Conservation (phyloP, 1,284 basidiomycete species). For the Apiotrichum laibachii region DNA sequence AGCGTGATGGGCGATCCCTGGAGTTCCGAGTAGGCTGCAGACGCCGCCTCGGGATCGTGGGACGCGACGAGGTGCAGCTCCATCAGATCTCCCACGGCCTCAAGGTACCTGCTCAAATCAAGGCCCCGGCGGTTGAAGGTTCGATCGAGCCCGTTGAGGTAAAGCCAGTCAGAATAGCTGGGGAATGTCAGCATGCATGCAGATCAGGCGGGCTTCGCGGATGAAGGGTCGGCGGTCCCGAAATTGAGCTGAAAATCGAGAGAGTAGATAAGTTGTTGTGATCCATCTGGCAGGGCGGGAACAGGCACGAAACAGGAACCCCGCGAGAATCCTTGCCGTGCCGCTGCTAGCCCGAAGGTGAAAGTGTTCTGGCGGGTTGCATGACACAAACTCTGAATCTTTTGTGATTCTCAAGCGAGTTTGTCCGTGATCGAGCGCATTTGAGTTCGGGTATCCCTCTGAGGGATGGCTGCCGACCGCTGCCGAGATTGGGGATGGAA, state of each 20-base stretch:
- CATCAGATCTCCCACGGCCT: constrained; percentile 45
- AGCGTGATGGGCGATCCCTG: constrained; percentile 3
- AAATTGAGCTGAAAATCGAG: no score
- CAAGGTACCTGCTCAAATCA: constrained; percentile 37
- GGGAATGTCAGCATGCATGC: neutral
- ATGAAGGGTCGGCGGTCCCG: neutral
- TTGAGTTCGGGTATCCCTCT: no score
- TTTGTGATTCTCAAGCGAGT: no score
- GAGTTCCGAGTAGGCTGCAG: constrained; percentile 4
- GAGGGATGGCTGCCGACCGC: no score
- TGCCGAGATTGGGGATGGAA: no score
- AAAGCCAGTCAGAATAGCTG: constrained; percentile 46
- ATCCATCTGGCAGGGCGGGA: neutral
- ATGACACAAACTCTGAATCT: no score
- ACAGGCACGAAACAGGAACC: neutral
- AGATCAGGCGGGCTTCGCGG: no score
- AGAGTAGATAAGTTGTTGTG: no score
- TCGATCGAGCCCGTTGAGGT: constrained; percentile 35
- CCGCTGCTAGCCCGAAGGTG: no score
- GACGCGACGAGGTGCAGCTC: constrained; percentile 28
- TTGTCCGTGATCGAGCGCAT: no score
- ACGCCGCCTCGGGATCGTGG: neutral
- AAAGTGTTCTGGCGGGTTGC: no score
- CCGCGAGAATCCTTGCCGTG: no score
- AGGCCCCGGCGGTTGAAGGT: constrained; percentile 21